These are phyloP conservation scores for Boletus tomentosulus DNA, from an alignment of 768 basidiomycete species.

Conservation along the genomic window DNA sequence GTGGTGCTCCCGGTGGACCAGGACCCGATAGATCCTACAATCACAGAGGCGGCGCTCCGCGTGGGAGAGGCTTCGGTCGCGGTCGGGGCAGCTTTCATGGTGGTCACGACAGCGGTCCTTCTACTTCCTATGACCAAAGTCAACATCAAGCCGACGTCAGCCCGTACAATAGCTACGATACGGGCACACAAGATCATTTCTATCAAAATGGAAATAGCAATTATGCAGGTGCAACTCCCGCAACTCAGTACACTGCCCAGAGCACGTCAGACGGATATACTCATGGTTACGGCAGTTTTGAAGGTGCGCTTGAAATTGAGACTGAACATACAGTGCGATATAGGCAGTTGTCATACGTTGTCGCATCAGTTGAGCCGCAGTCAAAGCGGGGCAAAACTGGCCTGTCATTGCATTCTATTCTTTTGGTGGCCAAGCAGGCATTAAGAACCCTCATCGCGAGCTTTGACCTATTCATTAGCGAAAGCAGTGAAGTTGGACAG, in stretches of 20 bases:
- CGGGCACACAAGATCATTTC: constrained; percentile 51
- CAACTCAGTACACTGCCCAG: constrained; percentile 50
- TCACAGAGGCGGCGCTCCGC: constrained; percentile 54
- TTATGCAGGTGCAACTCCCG: constrained; percentile 46
- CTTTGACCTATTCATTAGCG: constrained; percentile 47
- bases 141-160: constrained; percentile 58
- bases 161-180: constrained; percentile 69
- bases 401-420: constrained; percentile 21
- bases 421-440: constrained; percentile 23
- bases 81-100: constrained; percentile 54
- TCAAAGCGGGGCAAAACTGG: constrained; percentile 50
- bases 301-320: constrained; percentile 85
- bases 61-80: constrained; percentile 47
- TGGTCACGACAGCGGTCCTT: constrained; percentile 52
- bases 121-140: constrained; percentile 61
- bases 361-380: constrained; percentile 39
- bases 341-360: constrained; percentile 35
- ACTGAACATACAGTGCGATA: constrained; percentile 45
- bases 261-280: constrained; percentile 42
- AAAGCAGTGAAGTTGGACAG: constrained; percentile 40
- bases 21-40: constrained; percentile 69
- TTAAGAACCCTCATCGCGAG: constrained; percentile 38
- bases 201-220: constrained; percentile 68
- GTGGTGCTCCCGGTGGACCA: constrained; percentile 47
- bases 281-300: constrained; percentile 63